Conservation (phyloP, 768 basidiomycete species). For the Kwoniella heveanensis region DNA sequence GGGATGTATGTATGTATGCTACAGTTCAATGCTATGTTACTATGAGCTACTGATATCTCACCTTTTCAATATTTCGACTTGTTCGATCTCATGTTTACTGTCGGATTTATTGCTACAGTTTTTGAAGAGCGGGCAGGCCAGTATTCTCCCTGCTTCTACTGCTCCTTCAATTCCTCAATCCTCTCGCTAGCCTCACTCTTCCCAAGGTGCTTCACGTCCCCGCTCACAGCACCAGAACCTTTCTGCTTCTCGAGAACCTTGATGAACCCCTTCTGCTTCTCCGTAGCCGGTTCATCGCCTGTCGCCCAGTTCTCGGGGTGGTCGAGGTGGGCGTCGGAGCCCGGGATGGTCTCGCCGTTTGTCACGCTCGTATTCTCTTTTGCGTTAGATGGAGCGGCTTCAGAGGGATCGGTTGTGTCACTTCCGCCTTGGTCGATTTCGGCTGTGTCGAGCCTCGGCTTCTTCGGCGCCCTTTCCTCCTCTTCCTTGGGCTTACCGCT, state of each 20-base stretch:
- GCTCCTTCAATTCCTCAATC: conserved; percentile 51
- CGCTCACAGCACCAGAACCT: conserved; percentile 23
- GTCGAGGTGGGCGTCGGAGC: conserved; percentile 42
- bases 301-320: conserved; percentile 56
- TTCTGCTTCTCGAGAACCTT: conserved; percentile 55
- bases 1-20: too few relatives aligned
- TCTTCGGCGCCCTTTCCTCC: conserved; percentile 11
- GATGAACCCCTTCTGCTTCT: conserved; percentile 54
- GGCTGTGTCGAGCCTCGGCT: conserved; percentile 16
- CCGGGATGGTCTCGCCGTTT: conserved; percentile 25
- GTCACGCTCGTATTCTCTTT: background rate
- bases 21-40: too few relatives aligned
- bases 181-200: conserved; percentile 54
- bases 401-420: background rate
- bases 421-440: background rate
- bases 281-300: conserved; percentile 54
- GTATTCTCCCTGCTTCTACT: too few relatives aligned
- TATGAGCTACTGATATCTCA: too few relatives aligned
- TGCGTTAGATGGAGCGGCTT: background rate
- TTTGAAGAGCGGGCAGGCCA: too few relatives aligned
- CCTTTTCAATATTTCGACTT: too few relatives aligned
- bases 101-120: too few relatives aligned
- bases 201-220: conserved; percentile 36
- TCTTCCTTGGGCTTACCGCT: background rate
- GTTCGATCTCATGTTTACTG: too few relatives aligned